Evolutionary conservation across 2,329 filamentous ascomycete species (phyloP), one percentile per base, ranked within the genome.

Genomic region (Fusarium papillatum): DNA sequence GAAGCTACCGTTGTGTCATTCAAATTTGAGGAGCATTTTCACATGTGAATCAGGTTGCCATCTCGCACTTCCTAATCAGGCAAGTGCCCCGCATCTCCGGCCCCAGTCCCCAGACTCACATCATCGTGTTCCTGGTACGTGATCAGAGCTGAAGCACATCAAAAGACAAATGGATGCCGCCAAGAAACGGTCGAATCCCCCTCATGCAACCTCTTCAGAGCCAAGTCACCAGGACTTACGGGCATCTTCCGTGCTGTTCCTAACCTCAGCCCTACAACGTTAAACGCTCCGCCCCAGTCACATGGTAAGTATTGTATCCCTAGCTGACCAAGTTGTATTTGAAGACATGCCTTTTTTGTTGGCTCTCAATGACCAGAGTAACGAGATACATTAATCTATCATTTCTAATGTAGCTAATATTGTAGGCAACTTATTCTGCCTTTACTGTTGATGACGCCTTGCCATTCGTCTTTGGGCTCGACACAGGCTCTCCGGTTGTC

Each of bases 221-320:
- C 36, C 60, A 36, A 61, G 65, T 66, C 53, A 66, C 75, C 66
- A 46, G 62, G 75, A 70, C 73, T 71, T 66, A 66, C 78, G 78
- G 78, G 46, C 75, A 80, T 79, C 78, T 80, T 80, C 78, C 78
- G 78, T 64, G 68, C 31, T 22, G 31, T 66, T 55, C 65, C 64
- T 26, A 26, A 26, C 43, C 67, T 79, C 75, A 80, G 76, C 78
- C 78, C 70, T 79, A 79, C 50, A 60, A 59, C 64, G 39, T 22
- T 64, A 14, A 39, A 69, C 31, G 50, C 39, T 55, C 46, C 62
- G 61, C 67, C 67, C 61, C 61, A 55, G 62, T 69, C 64, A 69
- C 69, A 75, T 69, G 64, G 43, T 24, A 59, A 34, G 13, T 59
- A 11, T 38, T 65, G 29, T 38, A 48, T 19, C 29, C 17, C 48